Conservation (phyloP, 1,284 basidiomycete genomes). For the Gomphus sp. region DNA sequence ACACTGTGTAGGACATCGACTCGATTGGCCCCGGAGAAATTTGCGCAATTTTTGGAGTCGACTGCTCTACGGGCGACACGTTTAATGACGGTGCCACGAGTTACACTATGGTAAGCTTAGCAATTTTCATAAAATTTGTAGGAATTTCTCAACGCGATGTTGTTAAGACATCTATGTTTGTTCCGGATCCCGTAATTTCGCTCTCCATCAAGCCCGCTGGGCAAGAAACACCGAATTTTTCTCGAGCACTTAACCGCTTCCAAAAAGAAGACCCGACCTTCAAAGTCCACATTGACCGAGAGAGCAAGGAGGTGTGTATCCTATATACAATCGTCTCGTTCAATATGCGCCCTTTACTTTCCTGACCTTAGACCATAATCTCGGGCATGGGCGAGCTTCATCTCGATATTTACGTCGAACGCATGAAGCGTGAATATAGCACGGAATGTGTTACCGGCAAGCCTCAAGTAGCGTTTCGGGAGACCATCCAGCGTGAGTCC, state of each 20-base stretch:
- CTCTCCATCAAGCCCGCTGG: slow-evolving; percentile 90
- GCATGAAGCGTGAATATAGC: slow-evolving; percentile 97
- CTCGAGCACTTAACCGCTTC: slow-evolving; percentile 94
- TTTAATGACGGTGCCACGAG: slow-evolving; percentile 89
- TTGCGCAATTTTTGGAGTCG: slow-evolving; percentile 98
- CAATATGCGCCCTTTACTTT: neutral
- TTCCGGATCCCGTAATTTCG: slow-evolving; percentile 97
- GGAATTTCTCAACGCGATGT: neutral
- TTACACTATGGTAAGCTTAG: slow-evolving; percentile 72
- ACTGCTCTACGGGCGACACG: slow-evolving; percentile 97
- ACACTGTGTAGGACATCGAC: slow-evolving; percentile 69
- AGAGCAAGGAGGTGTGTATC: slow-evolving; percentile 77
- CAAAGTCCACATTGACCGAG: slow-evolving; percentile 90
- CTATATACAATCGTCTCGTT: neutral
- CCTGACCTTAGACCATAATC: slow-evolving; percentile 78
- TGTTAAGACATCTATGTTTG: slow-evolving; percentile 89
- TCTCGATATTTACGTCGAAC: slow-evolving; percentile 98
- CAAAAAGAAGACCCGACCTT: slow-evolving; percentile 99
- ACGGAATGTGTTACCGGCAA: slow-evolving; percentile 92
- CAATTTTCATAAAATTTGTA: neutral
- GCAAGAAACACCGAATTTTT: slow-evolving; percentile 92
- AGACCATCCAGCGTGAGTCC: slow-evolving; percentile 79
- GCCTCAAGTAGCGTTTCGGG: slow-evolving; percentile 94
- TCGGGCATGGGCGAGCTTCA: slow-evolving; percentile 99
- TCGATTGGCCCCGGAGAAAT: slow-evolving; percentile 97